Conservation (phyloP, 192 early-diverging fungal genomes). For the Dimargaris verticillata region DNA sequence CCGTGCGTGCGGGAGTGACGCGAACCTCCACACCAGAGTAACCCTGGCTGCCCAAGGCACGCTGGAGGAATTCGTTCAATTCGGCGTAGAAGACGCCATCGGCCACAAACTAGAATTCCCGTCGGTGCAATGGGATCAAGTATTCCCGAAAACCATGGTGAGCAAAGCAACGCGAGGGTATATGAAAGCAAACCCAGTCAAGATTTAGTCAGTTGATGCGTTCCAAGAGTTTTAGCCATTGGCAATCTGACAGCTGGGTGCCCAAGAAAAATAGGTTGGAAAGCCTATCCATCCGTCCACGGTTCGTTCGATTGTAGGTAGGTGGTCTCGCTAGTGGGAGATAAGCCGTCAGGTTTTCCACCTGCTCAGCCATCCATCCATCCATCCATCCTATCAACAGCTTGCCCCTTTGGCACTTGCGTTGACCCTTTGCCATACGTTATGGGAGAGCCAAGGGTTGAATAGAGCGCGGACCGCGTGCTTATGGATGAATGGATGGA, state of each 20-base stretch:
- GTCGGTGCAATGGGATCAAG: neutral
- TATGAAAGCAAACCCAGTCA: neutral
- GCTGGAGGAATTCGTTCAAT: slow-evolving; percentile 98
- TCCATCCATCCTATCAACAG: neutral
- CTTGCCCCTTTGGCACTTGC: neutral
- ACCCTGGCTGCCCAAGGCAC: slow-evolving; percentile 91
- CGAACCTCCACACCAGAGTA: slow-evolving; percentile 99
- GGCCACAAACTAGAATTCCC: slow-evolving; percentile 72
- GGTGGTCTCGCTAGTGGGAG: neutral
- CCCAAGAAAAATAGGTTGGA: neutral
- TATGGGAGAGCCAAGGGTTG: neutral
- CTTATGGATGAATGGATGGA: slow-evolving; percentile 8
- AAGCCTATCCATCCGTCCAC: neutral
- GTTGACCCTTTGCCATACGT: neutral
- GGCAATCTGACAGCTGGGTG: neutral
- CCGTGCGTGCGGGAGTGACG: slow-evolving; percentile 95
- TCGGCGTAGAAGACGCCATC: slow-evolving; percentile 99
- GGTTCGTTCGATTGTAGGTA: neutral
- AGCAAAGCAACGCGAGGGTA: neutral
- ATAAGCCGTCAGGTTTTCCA: too few relatives aligned
- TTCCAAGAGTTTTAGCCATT: neutral
- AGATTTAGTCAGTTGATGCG: neutral
- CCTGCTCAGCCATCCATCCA: neutral
- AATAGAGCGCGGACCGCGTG: neutral
- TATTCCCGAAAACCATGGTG: neutral